Evolutionary conservation across 768 basidiomycete genomes (phyloP).

Genomic region (Mycena galericulata): DNA sequence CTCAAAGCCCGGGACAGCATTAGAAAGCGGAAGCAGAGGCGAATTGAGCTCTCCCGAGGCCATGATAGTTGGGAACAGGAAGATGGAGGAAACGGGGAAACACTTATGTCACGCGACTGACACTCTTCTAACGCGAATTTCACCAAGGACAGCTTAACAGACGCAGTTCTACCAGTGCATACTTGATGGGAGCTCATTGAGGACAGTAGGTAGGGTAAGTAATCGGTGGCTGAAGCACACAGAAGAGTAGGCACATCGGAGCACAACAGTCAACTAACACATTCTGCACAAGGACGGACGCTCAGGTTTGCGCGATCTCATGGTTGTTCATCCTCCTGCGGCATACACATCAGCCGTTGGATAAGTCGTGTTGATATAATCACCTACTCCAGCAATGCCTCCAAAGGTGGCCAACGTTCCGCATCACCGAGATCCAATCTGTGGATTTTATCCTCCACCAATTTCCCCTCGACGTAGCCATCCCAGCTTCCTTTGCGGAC

Average conservation of each 20-base stretch:
- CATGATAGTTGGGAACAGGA: conserved; percentile 2
- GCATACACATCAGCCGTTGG: conserved; percentile 8
- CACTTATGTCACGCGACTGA: too few relatives aligned
- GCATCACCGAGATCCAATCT: conserved; percentile 56
- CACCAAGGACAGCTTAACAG: too few relatives aligned
- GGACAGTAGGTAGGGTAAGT: too few relatives aligned
- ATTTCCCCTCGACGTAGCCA: conserved; percentile 64
- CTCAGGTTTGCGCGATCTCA: too few relatives aligned
- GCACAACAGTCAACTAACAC: too few relatives aligned
- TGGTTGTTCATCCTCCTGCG: conserved; percentile 60
- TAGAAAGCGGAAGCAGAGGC: conserved; percentile 15
- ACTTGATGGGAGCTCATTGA: too few relatives aligned
- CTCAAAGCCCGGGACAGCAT: conserved; percentile 64
- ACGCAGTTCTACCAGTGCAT: too few relatives aligned
- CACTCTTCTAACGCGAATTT: too few relatives aligned
- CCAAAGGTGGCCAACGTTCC: conserved; percentile 50
- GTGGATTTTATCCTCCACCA: conserved; percentile 58
- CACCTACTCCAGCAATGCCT: conserved; percentile 65
- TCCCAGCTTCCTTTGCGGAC: conserved; percentile 45
- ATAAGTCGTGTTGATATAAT: not conserved
- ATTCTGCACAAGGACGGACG: too few relatives aligned
- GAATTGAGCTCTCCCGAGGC: conserved; percentile 16
- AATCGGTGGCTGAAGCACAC: too few relatives aligned
- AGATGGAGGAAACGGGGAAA: too few relatives aligned
- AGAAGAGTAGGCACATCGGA: too few relatives aligned